Evolutionary conservation across 1,284 basidiomycete genomes (phyloP).

Genomic region (Ustanciosporium gigantosporum): DNA sequence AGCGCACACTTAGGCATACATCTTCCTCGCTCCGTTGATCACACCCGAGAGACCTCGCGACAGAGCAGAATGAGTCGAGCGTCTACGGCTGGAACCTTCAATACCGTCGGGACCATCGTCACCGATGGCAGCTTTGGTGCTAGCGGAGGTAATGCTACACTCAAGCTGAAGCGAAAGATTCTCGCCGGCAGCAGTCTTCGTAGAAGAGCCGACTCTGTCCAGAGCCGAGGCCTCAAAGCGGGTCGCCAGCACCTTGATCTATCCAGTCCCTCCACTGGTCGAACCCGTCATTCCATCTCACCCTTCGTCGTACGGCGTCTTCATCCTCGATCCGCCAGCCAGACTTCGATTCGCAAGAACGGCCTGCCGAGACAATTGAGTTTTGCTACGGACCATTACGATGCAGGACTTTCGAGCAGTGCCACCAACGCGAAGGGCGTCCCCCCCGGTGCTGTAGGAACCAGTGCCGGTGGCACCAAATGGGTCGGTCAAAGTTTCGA

Average conservation of each 20-base stretch:
- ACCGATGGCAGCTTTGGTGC: constrained; percentile 49
- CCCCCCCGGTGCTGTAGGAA: constrained; percentile 42
- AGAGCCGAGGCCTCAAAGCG: constrained; percentile 2
- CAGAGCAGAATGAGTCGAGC: constrained; percentile 43
- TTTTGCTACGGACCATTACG: background rate
- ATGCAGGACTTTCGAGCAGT: background rate
- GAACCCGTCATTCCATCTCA: constrained; percentile 10
- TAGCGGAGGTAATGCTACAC: constrained; percentile 15
- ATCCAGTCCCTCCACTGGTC: constrained; percentile 6
- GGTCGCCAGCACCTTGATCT: background rate
- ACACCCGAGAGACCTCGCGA: constrained; percentile 34
- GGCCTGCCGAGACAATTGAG: background rate
- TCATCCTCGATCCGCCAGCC: background rate
- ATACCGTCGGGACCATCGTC: constrained; percentile 40
- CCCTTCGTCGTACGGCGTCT: constrained; percentile 21
- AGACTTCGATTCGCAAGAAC: too few species aligned
- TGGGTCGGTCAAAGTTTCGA: constrained; percentile 56
- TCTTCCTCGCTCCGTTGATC: constrained; percentile 12
- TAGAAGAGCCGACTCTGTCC: constrained; percentile 4
- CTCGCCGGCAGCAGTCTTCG: constrained; percentile 20
- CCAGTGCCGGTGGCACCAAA: constrained; percentile 53
- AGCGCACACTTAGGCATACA: constrained; percentile 1
- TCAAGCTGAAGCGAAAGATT: constrained; percentile 17
- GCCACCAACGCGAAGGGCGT: constrained; percentile 10
- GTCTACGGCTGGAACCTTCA: constrained; percentile 41